Percentiles rank a stretch among this genome's conserved stretches.
Conservation (phyloP, 176 grass and related monocot genomes). For the Oryza rufipogon region DNA sequence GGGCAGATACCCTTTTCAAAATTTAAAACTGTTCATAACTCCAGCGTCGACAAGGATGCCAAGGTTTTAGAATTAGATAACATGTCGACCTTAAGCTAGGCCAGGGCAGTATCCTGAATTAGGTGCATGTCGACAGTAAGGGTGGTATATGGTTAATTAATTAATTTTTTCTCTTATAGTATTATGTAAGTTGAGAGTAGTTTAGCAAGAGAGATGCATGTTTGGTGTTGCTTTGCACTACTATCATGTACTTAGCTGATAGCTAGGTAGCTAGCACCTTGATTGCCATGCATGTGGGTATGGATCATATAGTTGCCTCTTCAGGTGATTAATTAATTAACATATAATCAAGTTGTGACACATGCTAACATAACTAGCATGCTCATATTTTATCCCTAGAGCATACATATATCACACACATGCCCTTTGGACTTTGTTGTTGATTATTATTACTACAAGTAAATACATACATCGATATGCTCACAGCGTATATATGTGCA, state of each 20-base stretch:
- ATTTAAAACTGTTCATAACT: background rate
- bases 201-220: background rate
- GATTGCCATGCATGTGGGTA: background rate
- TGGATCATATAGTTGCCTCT: background rate
- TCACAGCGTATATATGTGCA: no score
- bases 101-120: background rate
- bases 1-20: background rate
- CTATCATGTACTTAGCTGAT: background rate
- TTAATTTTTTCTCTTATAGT: background rate
- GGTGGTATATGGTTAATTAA: background rate
- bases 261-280: background rate
- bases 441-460: no score
- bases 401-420: no score
- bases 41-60: background rate
- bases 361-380: background rate
- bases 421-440: no score
- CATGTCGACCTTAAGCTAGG: background rate
- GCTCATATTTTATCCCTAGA: background rate
- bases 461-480: no score
- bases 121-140: background rate
- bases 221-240: background rate
- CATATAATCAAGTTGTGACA: background rate
- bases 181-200: background rate
- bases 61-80: background rate
- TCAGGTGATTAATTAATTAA: background rate